Conservation (phyloP, 441 rosid genomes). For the Lepidium campestre region DNA sequence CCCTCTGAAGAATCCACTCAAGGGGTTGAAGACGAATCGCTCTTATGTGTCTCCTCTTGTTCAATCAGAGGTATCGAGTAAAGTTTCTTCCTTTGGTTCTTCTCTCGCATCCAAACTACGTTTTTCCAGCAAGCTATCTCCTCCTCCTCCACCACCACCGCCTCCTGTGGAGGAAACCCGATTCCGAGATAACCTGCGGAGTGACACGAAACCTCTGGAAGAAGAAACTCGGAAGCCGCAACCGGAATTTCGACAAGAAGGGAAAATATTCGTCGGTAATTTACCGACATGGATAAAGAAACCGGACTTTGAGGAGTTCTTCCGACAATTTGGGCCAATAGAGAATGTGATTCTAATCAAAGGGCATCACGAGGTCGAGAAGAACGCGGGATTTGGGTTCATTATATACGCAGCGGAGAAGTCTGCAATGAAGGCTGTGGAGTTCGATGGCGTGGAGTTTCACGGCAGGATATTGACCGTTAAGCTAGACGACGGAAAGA, state of each 20-base stretch:
- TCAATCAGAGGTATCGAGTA: constrained; percentile 22
- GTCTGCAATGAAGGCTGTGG: constrained; percentile 77
- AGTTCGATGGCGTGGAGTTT: constrained; percentile 85
- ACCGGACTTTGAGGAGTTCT: constrained; percentile 56
- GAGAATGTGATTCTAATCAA: constrained; percentile 59
- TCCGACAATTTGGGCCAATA: constrained; percentile 88
- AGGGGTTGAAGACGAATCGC: constrained; percentile 23
- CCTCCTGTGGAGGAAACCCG: constrained; percentile 25
- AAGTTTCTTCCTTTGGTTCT: constrained; percentile 23
- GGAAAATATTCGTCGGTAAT: constrained; percentile 85
- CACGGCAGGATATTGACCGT: constrained; percentile 88
- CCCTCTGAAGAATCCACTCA: constrained; percentile 52
- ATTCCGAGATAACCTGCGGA: constrained; percentile 6
- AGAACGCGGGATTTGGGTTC: constrained; percentile 89
- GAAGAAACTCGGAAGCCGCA: constrained; percentile 18
- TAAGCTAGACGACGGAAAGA: constrained; percentile 82
- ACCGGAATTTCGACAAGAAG: constrained; percentile 53
- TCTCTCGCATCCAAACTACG: constrained; percentile 65
- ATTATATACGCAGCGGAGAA: constrained; percentile 60
- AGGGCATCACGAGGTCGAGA: constrained; percentile 55
- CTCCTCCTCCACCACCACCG: constrained; percentile 47
- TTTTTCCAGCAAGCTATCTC: constrained; percentile 71
- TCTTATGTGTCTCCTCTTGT: constrained; percentile 16
- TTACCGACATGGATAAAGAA: constrained; percentile 86
- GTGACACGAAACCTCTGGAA: constrained; percentile 14